Evolutionary conservation across 352 stramenopile genomes (phyloP), one percentile per base, ranked within the genome.

Genomic region (Pythium oligandrum): DNA sequence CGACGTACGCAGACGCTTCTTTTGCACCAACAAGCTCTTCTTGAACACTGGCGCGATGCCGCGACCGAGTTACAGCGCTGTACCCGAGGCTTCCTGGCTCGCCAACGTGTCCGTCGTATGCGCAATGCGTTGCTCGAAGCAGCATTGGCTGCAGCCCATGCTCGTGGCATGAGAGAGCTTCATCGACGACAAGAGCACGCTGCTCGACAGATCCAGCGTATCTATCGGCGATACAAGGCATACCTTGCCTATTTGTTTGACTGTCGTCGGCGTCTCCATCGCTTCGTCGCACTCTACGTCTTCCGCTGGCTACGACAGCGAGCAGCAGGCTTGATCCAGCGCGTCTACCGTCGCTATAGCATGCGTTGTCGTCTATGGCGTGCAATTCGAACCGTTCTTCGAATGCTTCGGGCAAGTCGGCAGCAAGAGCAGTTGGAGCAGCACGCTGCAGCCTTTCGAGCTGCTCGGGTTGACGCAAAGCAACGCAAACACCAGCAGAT

Each of bases 41-140:
- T 83, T 8, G 46, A 47, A 4, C 61, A 64, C 53, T 92, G 73
- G 77, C 57, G 69, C 6, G 38, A 50, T 4, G 63, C 62, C 3
- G 75, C 79, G 9, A 75, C 62, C 4, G 35, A 64, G 3, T 54
- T 88, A 3, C 73, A 86, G 38, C 64, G 64, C 11, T 40, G 60
- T 8, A 62, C 62, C 6, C 66, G 76, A 3, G 79, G 76, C 0
- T 63, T 83, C 30, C 45, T 69, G 0, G 69, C 42, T 9, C 65
- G 75, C 30, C 59, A 63, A 17, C 55, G 62, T 37, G 75, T 80
- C 2, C 44, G 68, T 12, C 58, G 54, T 36, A 59, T 76, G 51
- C 55, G 62, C 0, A 51, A 61, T 45, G 52, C 57, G 4, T 43
- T 74, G 0, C 40, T 64, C 7, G 62, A 83, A 12, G 47, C 60